Evolutionary conservation across 202 grass and related monocot genomes (phyloP).

Genomic region (Setaria viridis): DNA sequence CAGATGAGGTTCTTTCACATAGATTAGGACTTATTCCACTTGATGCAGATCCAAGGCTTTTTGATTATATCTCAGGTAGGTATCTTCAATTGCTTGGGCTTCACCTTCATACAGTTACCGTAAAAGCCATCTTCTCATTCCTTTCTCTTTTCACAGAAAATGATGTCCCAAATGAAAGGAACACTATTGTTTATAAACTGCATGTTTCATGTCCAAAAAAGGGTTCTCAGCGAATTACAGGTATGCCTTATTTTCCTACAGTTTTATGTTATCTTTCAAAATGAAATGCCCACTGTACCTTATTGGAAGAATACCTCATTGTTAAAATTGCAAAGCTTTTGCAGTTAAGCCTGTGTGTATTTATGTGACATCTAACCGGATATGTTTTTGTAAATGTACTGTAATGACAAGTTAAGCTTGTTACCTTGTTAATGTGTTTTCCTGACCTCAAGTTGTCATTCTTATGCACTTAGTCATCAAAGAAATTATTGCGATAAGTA

Average conservation of each 20-base stretch:
- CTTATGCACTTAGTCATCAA: background rate
- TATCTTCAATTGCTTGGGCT: constrained; percentile 25
- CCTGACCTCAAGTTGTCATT: background rate
- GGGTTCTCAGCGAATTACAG: constrained; percentile 65
- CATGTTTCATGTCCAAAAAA: constrained; percentile 67
- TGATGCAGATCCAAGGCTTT: constrained; percentile 86
- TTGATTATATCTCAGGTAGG: constrained; percentile 83
- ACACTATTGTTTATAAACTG: constrained; percentile 88
- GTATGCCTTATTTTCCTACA: constrained; percentile 53
- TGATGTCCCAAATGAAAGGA: constrained; percentile 91
- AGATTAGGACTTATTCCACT: constrained; percentile 90
- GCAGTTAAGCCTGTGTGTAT: background rate
- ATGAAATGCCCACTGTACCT: background rate
- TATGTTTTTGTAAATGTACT: background rate
- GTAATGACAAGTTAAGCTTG: background rate
- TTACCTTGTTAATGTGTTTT: background rate
- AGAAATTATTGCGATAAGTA: constrained; percentile 10
- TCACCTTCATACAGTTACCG: constrained; percentile 17
- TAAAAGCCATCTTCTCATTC: constrained; percentile 25
- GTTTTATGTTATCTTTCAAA: constrained; percentile 32
- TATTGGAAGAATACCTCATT: constrained; percentile 26
- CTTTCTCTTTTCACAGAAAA: constrained; percentile 60
- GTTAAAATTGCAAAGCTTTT: background rate
- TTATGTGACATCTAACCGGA: background rate
- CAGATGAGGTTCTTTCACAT: constrained; percentile 92